Base-by-base conservation (phyloP, 1,284 basidiomycete species). In the Puccinia horiana region DNA sequence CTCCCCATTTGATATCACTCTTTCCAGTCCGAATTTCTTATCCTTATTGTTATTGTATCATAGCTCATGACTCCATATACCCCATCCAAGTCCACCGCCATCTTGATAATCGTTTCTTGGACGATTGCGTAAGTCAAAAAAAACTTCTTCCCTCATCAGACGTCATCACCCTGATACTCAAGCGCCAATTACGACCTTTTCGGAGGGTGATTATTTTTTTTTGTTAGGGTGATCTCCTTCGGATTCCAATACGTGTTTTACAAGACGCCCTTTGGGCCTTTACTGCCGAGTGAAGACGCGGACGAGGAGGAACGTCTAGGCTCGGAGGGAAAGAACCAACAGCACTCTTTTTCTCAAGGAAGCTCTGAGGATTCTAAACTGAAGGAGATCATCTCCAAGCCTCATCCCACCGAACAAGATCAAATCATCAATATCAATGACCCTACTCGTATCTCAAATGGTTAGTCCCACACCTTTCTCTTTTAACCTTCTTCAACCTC, bases 261-360 rank as follows among this genome's bases (percentile, higher is more conserved):
- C 37, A 18, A 47, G 18, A 54, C 37, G 14, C 73, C 73, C 16
- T 75, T 75, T 52, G 73, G 73, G n/a, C 73, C 73, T 40, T 56
- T 75, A 42, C 44, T 37, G 52, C 73, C 73, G 35, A 26, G 11
- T n/a, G 49, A 23, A 75, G 52, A 42, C 1, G 8, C 9, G 11
- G 73, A 75, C n/a, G 73, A 75, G 35, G 73, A 75, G n/a, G 44
- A 75, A 75, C 44, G 73, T 40, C 35, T 75, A 32, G 69, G 47
- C 69, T 72, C 44, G 29, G 69, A 49, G 47, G 47, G 69, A 42
- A 72, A 72, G 32, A 2, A 23, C 11, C 47, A 72, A 35, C 44
- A 49, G 42, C n/a, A n/a, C n/a, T 72, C 69, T 9, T 54, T 75
- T 37, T 75, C 49, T 18, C 54, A 75, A 20, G 47, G 49, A 54